Base-by-base conservation (phyloP, 2,329 filamentous ascomycete species). In the Talaromyces albobiverticillius region DNA sequence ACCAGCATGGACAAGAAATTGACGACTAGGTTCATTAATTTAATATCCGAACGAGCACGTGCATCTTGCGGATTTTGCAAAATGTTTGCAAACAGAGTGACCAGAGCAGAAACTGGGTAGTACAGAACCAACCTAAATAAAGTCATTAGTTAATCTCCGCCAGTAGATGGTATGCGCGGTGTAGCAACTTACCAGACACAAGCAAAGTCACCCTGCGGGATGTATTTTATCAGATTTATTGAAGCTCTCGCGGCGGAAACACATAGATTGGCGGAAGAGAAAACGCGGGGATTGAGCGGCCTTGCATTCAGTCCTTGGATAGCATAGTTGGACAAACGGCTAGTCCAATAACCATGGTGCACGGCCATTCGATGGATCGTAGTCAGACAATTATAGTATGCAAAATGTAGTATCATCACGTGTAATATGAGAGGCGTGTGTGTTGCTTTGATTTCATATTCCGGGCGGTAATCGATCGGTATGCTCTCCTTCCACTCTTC, bases 321-420 rank as follows among this genome's bases (percentile, higher is more conserved):
- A 14, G 94, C 94, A 66, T 91, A 97, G 65, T 97, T 93, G 34
- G 92, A 95, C 38, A 99, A 75, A 34, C 94, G 84, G 66, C 90
- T 96, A 1, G 93, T 97, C 94, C 94, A 99, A 74, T 96, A 96
- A 13, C 94, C 94, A 67, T 96, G 92, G 64, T 97, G 94, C 26
- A 97, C 89, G 40, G 90, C 95, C 94, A 97, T 99, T 49, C 94
- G 89, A 70, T 99, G 94, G 60, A 99, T 96, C 0, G 94, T 99
- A 1, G 93, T 96, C 49, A 99, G 76, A 64, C 92, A 96, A 70
- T 99, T 99, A 77, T 97, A 97, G 72, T 99, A 99, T 1, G 90
- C 87, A 65, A 99, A 95, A 70, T 99, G 94, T 55, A 99, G 77
- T 69, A 96, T 90, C 57, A 96, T 92, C 50, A 99, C 85, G 61